These are phyloP conservation scores for Termitomyces sp. DNA, from an alignment of 768 basidiomycete species.

Conservation along the genomic window DNA sequence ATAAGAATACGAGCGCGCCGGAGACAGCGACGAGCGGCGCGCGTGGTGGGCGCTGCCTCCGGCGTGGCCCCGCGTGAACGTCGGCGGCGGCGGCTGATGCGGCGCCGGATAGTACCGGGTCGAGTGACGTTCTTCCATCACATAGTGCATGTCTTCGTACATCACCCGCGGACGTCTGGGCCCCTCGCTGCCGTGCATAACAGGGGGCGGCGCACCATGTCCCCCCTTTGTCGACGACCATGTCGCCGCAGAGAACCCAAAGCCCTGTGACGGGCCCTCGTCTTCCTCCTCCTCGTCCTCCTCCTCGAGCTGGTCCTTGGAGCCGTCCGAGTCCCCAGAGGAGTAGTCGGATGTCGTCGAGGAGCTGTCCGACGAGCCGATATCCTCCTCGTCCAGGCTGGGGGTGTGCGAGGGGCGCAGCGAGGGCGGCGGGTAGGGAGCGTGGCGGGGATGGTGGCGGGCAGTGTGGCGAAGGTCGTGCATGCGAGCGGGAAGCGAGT, in stretches of 20 bases:
- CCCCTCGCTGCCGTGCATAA: too few relatives aligned
- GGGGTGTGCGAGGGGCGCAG: neutral
- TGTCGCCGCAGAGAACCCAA: conserved; percentile 5
- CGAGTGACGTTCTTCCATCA: neutral
- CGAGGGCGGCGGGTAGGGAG: neutral
- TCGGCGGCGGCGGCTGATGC: neutral
- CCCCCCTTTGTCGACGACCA: neutral
- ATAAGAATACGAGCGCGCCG: neutral
- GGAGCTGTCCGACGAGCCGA: conserved; percentile 3
- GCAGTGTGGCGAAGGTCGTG: neutral
- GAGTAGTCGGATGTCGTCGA: neutral
- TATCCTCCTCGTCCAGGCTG: conserved; percentile 6
- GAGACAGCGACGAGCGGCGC: neutral
- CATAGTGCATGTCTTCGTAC: neutral
- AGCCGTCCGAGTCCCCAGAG: neutral
- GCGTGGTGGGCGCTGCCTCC: neutral
- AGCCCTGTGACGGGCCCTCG: neutral
- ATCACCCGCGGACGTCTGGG: neutral
- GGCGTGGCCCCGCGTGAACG: too few relatives aligned
- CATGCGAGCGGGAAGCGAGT: neutral
- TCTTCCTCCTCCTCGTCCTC: neutral
- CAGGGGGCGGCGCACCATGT: too few relatives aligned
- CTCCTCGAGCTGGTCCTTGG: neutral
- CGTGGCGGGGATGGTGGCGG: neutral
- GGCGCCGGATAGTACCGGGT: neutral